Base-by-base conservation (phyloP, 441 rosid species). In the Macaranga tanarius region DNA sequence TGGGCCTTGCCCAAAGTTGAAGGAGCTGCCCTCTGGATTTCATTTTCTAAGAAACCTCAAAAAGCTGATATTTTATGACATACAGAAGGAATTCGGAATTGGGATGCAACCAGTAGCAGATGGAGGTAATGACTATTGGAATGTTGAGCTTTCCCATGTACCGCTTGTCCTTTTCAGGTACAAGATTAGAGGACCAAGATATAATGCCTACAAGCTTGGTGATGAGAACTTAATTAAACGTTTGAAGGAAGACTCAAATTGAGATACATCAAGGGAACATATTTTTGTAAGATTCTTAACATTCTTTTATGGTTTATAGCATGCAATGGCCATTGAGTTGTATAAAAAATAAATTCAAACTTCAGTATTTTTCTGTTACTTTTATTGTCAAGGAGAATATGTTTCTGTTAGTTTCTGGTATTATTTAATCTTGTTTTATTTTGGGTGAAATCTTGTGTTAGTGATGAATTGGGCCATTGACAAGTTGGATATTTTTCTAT, bases 11-110 rank as follows among this genome's bases (percentile, higher is more conserved):
- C 74, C 67, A 13, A 10, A 47, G 3, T 9, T 70, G 23, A 54
- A 68, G 50, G 42, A 50, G 7, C 16, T 51, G 6, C 71, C 74
- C 20, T 60, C 67, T 54, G 59, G 56, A 8, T 16, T 71, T 11
- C 26, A 61, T 6, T n/a, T 25, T 25, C 66, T 71, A 16, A 44
- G 4, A 48, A 25, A 28, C 20, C 74, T 71, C 22, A 62, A 31
- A 34, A 23, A 16, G 12, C 0, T 62, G 3, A 1, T 0, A 0
- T 60, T 60, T 26, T 0, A 0, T 28, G 20, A 60, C 42, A 60
- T 60, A 31, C 10, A 60, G 1, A 28, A 1, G 6, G 20, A 60
- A 28, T 4, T 60, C 28, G 44, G 22, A 60, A 16, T 15, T 13
- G 22, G 11, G 16, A 60, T 31, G 20, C 44, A 19, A 60, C 10